Evolutionary conservation across 805 yeast genomes (phyloP), one percentile per base, ranked within the genome.

Genomic region (Candida mattraensis): DNA sequence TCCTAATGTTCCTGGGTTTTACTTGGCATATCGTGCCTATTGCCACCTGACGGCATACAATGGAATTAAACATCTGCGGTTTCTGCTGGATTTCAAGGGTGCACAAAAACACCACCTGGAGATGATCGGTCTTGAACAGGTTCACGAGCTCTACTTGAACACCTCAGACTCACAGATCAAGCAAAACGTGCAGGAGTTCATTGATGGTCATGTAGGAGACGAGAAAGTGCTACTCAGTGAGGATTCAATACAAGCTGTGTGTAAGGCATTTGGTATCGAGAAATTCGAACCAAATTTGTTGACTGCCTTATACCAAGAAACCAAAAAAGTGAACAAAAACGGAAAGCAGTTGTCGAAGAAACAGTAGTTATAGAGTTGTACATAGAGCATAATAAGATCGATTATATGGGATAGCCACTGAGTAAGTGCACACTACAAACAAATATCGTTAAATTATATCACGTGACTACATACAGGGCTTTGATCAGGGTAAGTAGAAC

Each of bases 1-100:
- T 3, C 98, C 98, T 14, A 89, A 89, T 51, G 75, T 89, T 14
- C 98, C 98, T 0, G 96, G 96, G 0, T 83, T 91, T 53, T 91
- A 87, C 52, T 61, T 89, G 27, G 69, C 83, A 3, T 89, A 83
- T 56, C 69, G 98, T 42, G 70, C 83, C 13, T 89, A 87, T 63
- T 87, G 96, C 56, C 87, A 91, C 57, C 70, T 80, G 54, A 83
- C 83, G 50, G 96, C 96, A 0, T 66, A 72, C 42, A 57, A 75
- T 26, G 96, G 96, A 0, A 83, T 86, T 5, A 66, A 70, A 44
- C 93, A 87, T 54, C 61, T 89, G 42, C 61, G 69, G 21, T 72
- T 71, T 34, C 64, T 89, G 36, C 53, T 79, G n/a, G 67, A 69
- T 18, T 61, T 55, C 11, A 48, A 65, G 18, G 51, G 47, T 5